A percentile compares a stretch with the other conserved stretches of the same genome.
Evolutionary conservation across 495 filamentous ascomycete species (phyloP).

Genomic region (Cenococcum geophilum): DNA sequence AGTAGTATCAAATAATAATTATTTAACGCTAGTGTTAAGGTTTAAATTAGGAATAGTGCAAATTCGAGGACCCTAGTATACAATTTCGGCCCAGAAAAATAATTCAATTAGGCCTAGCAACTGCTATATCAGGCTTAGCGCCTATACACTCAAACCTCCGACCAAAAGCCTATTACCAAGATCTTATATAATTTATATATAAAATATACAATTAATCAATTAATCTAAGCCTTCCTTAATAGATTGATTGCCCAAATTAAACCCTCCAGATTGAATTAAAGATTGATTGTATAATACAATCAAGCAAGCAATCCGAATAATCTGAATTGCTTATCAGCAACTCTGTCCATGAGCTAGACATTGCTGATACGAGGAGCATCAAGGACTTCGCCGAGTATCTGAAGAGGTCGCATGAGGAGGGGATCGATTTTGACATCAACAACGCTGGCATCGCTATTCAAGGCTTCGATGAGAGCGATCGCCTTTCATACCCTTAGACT

Average conservation of each 20-base stretch:
- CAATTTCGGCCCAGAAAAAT: too few relatives aligned
- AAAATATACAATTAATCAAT: too few relatives aligned
- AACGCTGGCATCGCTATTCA: conserved; percentile 44
- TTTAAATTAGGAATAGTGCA: too few relatives aligned
- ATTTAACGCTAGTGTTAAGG: too few relatives aligned
- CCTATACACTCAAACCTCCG: too few relatives aligned
- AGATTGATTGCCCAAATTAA: neutral
- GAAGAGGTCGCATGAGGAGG: conserved; percentile 43
- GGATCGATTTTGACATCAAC: conserved; percentile 48
- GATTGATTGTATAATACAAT: neutral
- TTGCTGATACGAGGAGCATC: conserved; percentile 41
- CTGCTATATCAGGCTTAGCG: too few relatives aligned
- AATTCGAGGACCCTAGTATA: too few relatives aligned
- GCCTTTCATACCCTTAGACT: neutral
- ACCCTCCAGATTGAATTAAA: neutral
- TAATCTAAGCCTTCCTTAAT: too few relatives aligned
- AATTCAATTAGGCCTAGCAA: too few relatives aligned
- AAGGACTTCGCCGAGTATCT: conserved; percentile 38
- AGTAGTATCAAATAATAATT: too few relatives aligned
- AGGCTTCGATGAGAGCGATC: conserved; percentile 32
- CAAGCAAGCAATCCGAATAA: neutral
- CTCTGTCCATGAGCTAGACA: conserved; percentile 44
- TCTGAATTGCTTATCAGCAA: neutral
- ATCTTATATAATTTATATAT: too few relatives aligned
- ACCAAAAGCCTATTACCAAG: too few relatives aligned